Evolutionary conservation across 768 basidiomycete species (phyloP).

Genomic region (Rickenella mellea): DNA sequence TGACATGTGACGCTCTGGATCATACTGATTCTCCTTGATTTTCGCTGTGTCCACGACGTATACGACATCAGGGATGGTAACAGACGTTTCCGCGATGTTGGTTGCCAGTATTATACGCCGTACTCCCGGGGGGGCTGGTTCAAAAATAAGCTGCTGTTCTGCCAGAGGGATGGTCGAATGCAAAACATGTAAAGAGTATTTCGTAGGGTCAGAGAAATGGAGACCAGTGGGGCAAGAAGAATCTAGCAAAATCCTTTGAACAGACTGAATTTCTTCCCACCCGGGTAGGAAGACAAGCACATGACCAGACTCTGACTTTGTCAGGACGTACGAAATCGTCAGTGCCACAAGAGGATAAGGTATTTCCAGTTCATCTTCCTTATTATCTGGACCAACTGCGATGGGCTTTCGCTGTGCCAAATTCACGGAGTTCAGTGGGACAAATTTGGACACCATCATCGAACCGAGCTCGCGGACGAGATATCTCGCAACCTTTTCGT

Average conservation of each 20-base stretch:
- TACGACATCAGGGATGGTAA: constrained; percentile 92
- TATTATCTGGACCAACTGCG: not conserved
- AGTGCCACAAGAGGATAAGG: constrained; percentile 77
- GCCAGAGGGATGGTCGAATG: constrained; percentile 85
- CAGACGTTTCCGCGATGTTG: constrained; percentile 91
- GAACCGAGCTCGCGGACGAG: constrained; percentile 59
- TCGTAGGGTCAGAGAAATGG: constrained; percentile 46
- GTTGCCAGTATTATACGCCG: constrained; percentile 88
- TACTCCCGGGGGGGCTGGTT: constrained; percentile 65
- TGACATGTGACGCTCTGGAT: constrained; percentile 82
- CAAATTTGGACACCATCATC: too few relatives aligned
- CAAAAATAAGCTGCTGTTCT: constrained; percentile 86
- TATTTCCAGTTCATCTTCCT: constrained; percentile 43
- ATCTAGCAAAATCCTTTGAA: constrained; percentile 53
- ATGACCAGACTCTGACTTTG: constrained; percentile 70
- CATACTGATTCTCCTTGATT: constrained; percentile 83
- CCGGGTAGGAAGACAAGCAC: constrained; percentile 89
- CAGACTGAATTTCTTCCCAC: constrained; percentile 79
- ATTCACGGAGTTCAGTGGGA: constrained; percentile 12
- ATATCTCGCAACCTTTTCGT: constrained; percentile 66
- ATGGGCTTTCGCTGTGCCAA: not conserved
- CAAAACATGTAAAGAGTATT: constrained; percentile 67
- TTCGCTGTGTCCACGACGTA: constrained; percentile 88
- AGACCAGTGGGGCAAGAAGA: constrained; percentile 34
- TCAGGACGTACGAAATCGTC: constrained; percentile 68